Base-by-base conservation (phyloP, 2,329 filamentous ascomycete genomes). In the Trichophyton benhamiae region DNA sequence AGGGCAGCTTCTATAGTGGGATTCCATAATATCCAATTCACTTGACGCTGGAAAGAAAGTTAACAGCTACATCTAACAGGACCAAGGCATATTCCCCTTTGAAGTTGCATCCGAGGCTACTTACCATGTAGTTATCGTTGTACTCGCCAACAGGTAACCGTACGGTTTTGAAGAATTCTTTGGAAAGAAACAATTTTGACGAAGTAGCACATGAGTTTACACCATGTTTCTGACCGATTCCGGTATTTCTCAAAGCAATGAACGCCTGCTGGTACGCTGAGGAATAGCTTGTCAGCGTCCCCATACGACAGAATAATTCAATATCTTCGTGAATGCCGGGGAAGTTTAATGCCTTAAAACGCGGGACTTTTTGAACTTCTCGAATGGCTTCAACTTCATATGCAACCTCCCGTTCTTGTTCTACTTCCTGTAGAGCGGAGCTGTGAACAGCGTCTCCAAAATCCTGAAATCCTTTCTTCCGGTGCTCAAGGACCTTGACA, bases 11-110 rank as follows among this genome's bases (percentile, higher is more conserved):
- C 67, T 0, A 73, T 72, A 0, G 65, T n/a, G 0, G 66, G 65
- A 62, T 78, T 82, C 79, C 80, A 86, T 0, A 88, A 69, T 1
- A 88, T 67, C 84, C 83, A 88, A 27, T 84, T 80, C 0, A 86
- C 81, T 0, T 80, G 71, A 1, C 79, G 76, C 65, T 73, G 33
- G 75, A 80, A 11, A 30, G 57, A 30, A 36, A 60, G 42, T 60
- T 17, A 52, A 11, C n/a, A 59, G 1, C 15, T 20, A 49, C 9
- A 46, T 33, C 30, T n/a, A 36, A 25, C 25, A 20, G 7, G 8
- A 30, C 20, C 52, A 57, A 36, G 13, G 27, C 15, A 5, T n/a
- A 4, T 44, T 15, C 11, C n/a, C 17, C 20, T 11, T 3, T 11
- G 22, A 25, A 7, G 15, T 8, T 13, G 25, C 15, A 30, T 3